Conservation (phyloP, 2,329 filamentous ascomycete species). For the Pleurostoma richardsiae region DNA sequence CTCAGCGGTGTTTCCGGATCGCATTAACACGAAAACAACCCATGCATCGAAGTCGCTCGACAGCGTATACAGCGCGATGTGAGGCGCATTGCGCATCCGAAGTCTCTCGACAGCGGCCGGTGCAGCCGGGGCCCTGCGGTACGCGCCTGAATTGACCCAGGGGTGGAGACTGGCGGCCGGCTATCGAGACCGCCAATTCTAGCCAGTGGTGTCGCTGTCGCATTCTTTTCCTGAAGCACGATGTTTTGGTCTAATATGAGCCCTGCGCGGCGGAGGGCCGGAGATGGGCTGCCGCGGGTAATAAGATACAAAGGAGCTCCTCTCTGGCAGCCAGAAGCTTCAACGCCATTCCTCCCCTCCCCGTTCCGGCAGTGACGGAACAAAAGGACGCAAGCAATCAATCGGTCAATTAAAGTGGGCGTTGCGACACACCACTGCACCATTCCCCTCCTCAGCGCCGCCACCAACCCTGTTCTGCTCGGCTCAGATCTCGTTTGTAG, state of each 20-base stretch:
- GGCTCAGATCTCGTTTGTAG: too few relatives aligned
- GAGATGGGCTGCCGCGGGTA: slow-evolving; percentile 1
- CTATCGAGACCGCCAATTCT: slow-evolving; percentile 7
- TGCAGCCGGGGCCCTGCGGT: not conserved
- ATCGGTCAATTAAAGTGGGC: not conserved
- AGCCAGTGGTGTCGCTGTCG: slow-evolving; percentile 17
- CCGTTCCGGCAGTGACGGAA: not conserved
- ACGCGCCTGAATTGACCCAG: not conserved
- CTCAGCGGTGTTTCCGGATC: too few relatives aligned
- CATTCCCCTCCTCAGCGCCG: not conserved
- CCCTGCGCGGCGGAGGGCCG: not conserved
- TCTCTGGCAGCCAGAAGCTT: not conserved
- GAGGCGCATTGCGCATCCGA: too few relatives aligned
- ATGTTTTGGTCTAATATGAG: slow-evolving; percentile 16
- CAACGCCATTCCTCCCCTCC: too few relatives aligned
- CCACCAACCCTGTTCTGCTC: not conserved
- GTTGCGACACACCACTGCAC: not conserved
- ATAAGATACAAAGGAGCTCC: not conserved
- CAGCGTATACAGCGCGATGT: too few relatives aligned
- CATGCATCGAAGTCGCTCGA: too few relatives aligned
- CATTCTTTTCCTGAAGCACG: slow-evolving; percentile 14
- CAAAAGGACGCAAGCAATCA: not conserved
- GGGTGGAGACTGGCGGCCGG: not conserved
- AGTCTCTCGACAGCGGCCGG: not conserved
- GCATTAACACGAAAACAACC: too few relatives aligned